Percentiles rank a stretch among this genome's conserved stretches.
Evolutionary conservation across 768 basidiomycete species (phyloP).

Genomic region (Panaeolus cyanescens): DNA sequence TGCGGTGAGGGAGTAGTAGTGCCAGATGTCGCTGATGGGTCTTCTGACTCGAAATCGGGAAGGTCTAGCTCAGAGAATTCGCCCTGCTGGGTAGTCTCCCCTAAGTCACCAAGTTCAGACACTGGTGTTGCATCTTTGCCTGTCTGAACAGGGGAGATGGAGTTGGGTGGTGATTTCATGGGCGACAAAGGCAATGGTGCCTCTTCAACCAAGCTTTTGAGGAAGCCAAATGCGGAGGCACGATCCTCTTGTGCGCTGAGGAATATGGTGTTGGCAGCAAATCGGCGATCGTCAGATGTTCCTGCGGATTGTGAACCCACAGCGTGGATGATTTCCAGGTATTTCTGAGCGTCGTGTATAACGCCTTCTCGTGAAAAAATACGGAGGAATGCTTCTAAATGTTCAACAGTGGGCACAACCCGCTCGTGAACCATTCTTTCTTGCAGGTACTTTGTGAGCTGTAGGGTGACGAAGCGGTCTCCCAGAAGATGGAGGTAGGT

Average conservation of each 20-base stretch:
- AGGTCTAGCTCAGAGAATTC: not conserved
- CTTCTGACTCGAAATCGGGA: constrained; percentile 3
- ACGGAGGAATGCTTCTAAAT: constrained; percentile 51
- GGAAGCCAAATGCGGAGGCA: constrained; percentile 48
- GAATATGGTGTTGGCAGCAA: constrained; percentile 43
- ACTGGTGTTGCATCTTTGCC: not conserved
- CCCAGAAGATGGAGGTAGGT: constrained; percentile 48
- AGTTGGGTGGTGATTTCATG: not conserved
- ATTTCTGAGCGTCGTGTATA: constrained; percentile 41
- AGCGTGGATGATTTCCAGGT: constrained; percentile 39
- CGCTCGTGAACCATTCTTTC: constrained; percentile 42
- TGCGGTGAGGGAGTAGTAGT: not conserved
- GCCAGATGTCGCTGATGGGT: not conserved
- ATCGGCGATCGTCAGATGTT: constrained; percentile 14
- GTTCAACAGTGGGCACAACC: constrained; percentile 37
- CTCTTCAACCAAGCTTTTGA: constrained; percentile 18
- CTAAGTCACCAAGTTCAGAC: not conserved
- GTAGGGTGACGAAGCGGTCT: constrained; percentile 51
- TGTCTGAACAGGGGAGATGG: not conserved
- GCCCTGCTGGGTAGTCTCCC: not conserved
- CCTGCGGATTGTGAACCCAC: not conserved
- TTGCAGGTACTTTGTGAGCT: constrained; percentile 50
- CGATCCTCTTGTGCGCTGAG: constrained; percentile 43
- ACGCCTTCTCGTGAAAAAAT: constrained; percentile 46
- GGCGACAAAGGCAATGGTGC: not conserved